A percentile compares a stretch with the other conserved stretches of the same genome.
phyloP scores from a whole-genome alignment of 1,284 basidiomycete genomes.

The Malassezia sympodialis region DNA sequence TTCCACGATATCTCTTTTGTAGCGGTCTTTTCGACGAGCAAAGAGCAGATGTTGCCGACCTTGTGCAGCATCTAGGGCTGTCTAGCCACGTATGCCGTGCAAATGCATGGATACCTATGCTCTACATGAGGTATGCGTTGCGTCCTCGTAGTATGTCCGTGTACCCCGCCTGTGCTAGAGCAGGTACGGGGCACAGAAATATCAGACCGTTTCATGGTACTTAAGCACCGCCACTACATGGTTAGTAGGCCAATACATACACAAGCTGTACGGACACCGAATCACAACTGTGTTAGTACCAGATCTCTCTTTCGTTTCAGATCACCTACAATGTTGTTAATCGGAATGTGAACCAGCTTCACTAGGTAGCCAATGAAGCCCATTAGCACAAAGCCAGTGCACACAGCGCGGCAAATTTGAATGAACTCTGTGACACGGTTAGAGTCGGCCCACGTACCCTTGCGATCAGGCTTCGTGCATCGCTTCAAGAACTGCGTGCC shows the following conservation, averaged over 20 bases:
- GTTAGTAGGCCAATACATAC: constrained; percentile 11
- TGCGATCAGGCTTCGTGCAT: constrained; percentile 93
- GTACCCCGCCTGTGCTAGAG: too few relatives aligned
- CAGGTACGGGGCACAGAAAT: neutral
- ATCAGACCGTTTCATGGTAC: neutral
- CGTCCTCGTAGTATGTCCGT: neutral
- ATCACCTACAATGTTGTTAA: constrained; percentile 45
- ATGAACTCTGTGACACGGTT: constrained; percentile 34
- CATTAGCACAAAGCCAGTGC: constrained; percentile 46
- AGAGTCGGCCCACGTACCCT: constrained; percentile 57
- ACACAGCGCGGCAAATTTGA: constrained; percentile 47
- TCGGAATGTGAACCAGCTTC: constrained; percentile 48
- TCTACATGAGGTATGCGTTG: neutral
- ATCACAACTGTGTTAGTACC: constrained; percentile 2
- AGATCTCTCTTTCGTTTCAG: neutral
- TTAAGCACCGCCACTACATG: constrained; percentile 16
- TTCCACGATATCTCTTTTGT: neutral
- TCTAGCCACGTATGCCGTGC: neutral
- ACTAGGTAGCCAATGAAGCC: constrained; percentile 49
- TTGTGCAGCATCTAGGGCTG: neutral
- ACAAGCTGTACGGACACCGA: constrained; percentile 10
- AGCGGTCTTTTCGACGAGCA: neutral
- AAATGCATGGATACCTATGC: neutral
- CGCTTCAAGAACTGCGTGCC: constrained; percentile 90
- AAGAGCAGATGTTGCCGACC: too few relatives aligned